Percentiles rank a stretch among this genome's conserved stretches.
Conservation (phyloP, 2,329 filamentous ascomycete genomes). For the Fusarium devonianum region DNA sequence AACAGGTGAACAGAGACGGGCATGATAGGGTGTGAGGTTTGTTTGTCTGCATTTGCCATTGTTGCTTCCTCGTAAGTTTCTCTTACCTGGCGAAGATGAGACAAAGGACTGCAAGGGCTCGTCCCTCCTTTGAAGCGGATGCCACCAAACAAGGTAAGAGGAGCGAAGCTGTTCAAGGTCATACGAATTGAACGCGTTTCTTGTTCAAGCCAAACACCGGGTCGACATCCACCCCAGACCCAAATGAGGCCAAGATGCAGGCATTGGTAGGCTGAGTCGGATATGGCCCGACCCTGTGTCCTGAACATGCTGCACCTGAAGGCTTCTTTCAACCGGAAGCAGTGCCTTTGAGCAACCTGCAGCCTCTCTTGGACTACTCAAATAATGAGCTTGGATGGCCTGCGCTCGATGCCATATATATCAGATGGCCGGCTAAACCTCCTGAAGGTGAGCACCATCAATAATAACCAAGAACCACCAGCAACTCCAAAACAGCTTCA, state of each 20-base stretch:
- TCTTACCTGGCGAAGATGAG: no score
- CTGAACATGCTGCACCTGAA: no score
- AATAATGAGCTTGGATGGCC: not conserved
- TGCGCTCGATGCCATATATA: not conserved
- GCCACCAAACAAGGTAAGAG: no score
- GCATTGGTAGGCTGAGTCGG: not conserved
- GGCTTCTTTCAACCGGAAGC: no score
- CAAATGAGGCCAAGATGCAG: not conserved
- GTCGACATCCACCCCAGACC: not conserved
- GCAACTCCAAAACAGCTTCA: not conserved
- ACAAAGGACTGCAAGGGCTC: not conserved
- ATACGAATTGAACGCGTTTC: not conserved
- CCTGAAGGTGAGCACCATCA: not conserved
- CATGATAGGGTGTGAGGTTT: no score
- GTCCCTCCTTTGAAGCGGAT: not conserved
- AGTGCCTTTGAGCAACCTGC: not conserved
- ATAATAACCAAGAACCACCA: not conserved
- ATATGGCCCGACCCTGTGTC: not conserved
- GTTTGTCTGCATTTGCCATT: no score
- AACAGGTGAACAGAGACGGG: constrained; percentile 6
- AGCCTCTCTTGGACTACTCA: not conserved
- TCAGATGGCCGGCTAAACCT: not conserved
- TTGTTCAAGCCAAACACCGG: not conserved
- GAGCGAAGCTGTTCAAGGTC: not conserved
- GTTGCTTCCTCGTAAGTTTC: no score